Conservation (phyloP, 2,329 filamentous ascomycete genomes). For the Trichoderma semiorbis region DNA sequence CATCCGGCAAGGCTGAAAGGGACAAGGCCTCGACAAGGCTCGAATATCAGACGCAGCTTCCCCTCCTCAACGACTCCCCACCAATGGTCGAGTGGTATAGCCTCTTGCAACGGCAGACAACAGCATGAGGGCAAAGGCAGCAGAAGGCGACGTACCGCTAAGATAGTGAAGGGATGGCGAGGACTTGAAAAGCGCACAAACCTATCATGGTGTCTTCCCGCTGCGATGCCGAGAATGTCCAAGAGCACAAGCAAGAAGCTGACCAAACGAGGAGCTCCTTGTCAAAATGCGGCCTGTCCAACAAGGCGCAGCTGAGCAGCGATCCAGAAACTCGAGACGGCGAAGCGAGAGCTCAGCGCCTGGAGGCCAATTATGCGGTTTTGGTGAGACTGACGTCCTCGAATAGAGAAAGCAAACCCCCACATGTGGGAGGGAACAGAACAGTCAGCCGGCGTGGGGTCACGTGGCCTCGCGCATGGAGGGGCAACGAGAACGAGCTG, state of each 20-base stretch:
- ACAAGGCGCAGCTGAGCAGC: background rate
- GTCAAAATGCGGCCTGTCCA: background rate
- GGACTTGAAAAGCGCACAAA: slow-evolving; percentile 34
- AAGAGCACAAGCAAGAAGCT: slow-evolving; percentile 24
- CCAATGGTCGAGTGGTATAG: no score
- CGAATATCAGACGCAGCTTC: background rate
- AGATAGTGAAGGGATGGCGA: slow-evolving; percentile 34
- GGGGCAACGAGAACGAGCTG: background rate
- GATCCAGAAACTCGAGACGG: slow-evolving; percentile 18
- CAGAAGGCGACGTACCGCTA: slow-evolving; percentile 36
- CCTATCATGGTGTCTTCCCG: slow-evolving; percentile 41
- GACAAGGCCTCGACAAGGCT: background rate
- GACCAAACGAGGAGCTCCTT: slow-evolving; percentile 14
- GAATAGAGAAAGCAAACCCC: slow-evolving; percentile 1
- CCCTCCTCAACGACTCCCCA: background rate
- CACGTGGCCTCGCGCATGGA: slow-evolving; percentile 7
- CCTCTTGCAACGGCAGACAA: background rate
- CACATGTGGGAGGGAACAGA: slow-evolving; percentile 10
- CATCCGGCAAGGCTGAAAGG: background rate
- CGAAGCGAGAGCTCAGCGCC: slow-evolving; percentile 16
- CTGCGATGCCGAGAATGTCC: slow-evolving; percentile 23
- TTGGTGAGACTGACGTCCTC: slow-evolving; percentile 20
- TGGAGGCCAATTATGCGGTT: slow-evolving; percentile 4
- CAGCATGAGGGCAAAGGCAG: background rate
- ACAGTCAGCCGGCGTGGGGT: slow-evolving; percentile 15